Conservation (phyloP, 495 filamentous ascomycete genomes). For the Aspergillus panamensis region DNA sequence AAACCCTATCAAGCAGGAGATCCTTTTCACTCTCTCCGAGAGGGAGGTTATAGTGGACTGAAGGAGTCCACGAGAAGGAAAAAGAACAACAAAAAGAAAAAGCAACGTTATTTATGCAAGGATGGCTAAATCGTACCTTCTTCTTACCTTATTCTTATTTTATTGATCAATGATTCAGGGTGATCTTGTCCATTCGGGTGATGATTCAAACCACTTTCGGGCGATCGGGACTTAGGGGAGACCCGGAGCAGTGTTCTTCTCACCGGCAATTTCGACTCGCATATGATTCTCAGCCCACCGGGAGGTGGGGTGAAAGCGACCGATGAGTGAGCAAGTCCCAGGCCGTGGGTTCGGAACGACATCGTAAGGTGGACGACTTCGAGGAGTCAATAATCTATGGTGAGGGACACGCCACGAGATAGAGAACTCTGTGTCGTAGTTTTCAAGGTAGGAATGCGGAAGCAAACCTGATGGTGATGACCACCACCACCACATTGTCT, state of each 20-base stretch:
- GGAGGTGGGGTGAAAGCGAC: conserved; percentile 7
- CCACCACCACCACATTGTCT: neutral
- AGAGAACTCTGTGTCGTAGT: neutral
- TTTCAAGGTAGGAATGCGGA: neutral
- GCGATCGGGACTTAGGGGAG: conserved; percentile 19
- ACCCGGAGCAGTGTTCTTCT: conserved; percentile 21
- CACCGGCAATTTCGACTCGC: conserved; percentile 16
- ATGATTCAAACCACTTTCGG: conserved; percentile 24
- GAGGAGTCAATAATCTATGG: neutral
- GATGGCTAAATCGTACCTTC: no score
- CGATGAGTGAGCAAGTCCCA: neutral
- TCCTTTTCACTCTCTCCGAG: no score
- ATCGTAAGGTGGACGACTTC: neutral
- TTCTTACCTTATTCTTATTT: no score
- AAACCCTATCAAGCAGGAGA: no score
- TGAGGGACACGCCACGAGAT: no score
- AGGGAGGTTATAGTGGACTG: no score
- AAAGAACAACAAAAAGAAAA: no score
- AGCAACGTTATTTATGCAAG: no score
- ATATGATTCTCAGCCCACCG: neutral
- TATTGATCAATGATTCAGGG: no score
- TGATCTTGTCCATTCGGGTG: neutral
- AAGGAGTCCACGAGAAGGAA: no score
- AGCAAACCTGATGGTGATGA: neutral
- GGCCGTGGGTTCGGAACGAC: conserved; percentile 11